Conservation (phyloP, 768 basidiomycete genomes). For the Cubamyces sp. region DNA sequence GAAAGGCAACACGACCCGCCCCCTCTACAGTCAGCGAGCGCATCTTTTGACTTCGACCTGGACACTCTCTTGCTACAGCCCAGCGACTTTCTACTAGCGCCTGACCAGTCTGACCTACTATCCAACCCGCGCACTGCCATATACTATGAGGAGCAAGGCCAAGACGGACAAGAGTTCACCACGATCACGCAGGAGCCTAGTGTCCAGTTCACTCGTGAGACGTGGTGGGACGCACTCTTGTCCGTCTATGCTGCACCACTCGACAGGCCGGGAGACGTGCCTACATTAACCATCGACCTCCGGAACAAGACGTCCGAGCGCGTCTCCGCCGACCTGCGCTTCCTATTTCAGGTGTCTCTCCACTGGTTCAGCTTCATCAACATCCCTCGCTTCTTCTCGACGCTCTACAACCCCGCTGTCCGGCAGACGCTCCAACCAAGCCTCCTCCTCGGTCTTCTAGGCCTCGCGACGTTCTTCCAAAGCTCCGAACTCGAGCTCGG, state of each 20-base stretch:
- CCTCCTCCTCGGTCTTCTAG: constrained; percentile 60
- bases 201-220: constrained; percentile 65
- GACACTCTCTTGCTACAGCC: neutral
- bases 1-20: too few species aligned
- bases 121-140: constrained; percentile 23
- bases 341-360: constrained; percentile 63
- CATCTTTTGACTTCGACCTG: neutral
- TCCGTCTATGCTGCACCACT: constrained; percentile 49
- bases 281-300: constrained; percentile 30
- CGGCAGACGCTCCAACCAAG: constrained; percentile 67
- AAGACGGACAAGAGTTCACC: neutral
- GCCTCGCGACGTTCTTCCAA: constrained; percentile 66
- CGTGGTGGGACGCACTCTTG: constrained; percentile 79
- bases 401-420: constrained; percentile 53
- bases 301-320: constrained; percentile 48
- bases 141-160: neutral
- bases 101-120: constrained; percentile 18
- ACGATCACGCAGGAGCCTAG: constrained; percentile 53
- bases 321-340: constrained; percentile 60
- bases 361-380: constrained; percentile 79
- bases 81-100: neutral
- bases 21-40: neutral
- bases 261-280: constrained; percentile 22
- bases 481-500: constrained; percentile 62
- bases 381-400: constrained; percentile 65